Evolutionary conservation across 768 basidiomycete species (phyloP).

Genomic region (Boletus speciosus): DNA sequence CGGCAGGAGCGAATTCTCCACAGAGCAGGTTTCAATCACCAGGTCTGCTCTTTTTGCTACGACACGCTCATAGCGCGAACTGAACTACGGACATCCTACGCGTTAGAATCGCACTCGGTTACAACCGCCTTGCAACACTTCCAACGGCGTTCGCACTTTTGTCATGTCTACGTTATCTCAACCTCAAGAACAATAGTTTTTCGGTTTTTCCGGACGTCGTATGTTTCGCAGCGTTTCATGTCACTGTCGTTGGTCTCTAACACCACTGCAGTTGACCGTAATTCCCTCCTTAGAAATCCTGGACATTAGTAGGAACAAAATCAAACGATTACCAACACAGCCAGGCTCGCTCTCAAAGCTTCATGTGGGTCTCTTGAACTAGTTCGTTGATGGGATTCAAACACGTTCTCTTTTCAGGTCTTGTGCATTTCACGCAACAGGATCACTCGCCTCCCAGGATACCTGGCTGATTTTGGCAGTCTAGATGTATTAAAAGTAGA

Average conservation of each 20-base stretch:
- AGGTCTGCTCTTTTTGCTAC: slow-evolving; percentile 43
- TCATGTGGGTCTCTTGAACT: slow-evolving; percentile 44
- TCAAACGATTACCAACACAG: slow-evolving; percentile 71
- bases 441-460: slow-evolving; percentile 72
- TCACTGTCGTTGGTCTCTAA: slow-evolving; percentile 9
- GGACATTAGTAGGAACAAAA: slow-evolving; percentile 91
- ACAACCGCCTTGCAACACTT: slow-evolving; percentile 77
- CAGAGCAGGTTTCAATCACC: slow-evolving; percentile 53
- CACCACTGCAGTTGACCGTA: slow-evolving; percentile 59
- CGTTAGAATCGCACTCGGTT: slow-evolving; percentile 76
- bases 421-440: slow-evolving; percentile 86
- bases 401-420: slow-evolving; percentile 48
- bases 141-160: slow-evolving; percentile 72
- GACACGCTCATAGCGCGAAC: slow-evolving; percentile 2
- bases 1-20: slow-evolving; percentile 42
- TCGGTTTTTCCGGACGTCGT: slow-evolving; percentile 84
- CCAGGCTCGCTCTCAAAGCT: slow-evolving; percentile 79
- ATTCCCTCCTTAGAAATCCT: slow-evolving; percentile 90
- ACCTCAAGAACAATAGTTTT: slow-evolving; percentile 82
- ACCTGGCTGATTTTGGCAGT: slow-evolving; percentile 66
- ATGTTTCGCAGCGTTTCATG: slow-evolving; percentile 31
- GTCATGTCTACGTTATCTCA: slow-evolving; percentile 77
- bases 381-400: not conserved
- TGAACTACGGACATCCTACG: slow-evolving; percentile 2
- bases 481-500: slow-evolving; percentile 83